A percentile compares a stretch with the other conserved stretches of the same genome.
Evolutionary conservation across 108 stramenopile genomes (phyloP).

Genomic region (Nitzschia sp.): DNA sequence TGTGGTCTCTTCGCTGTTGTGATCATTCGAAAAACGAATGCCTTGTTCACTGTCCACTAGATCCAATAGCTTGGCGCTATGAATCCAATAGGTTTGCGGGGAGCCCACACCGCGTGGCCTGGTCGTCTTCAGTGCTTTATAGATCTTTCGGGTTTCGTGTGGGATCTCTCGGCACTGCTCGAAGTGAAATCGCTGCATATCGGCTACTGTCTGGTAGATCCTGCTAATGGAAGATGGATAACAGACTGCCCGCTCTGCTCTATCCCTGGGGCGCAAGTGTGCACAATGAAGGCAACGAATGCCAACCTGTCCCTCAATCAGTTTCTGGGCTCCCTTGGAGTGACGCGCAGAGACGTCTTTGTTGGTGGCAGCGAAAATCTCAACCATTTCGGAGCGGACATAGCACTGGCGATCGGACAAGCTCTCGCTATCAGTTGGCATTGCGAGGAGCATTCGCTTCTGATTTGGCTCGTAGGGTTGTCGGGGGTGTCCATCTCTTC

Average conservation of each 20-base stretch:
- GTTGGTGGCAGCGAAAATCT: constrained; percentile 77
- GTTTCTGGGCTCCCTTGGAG: constrained; percentile 83
- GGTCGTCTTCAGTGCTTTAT: constrained; percentile 84
- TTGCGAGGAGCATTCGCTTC: constrained; percentile 61
- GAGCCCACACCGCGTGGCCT: constrained; percentile 80
- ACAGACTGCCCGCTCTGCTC: constrained; percentile 86
- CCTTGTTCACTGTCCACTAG: constrained; percentile 76
- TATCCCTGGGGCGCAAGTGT: constrained; percentile 72
- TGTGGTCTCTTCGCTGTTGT: constrained; percentile 19
- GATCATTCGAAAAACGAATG: constrained; percentile 59
- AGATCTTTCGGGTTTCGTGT: constrained; percentile 55
- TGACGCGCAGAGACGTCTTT: constrained; percentile 82
- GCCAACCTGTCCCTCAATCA: constrained; percentile 77
- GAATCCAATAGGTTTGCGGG: constrained; percentile 87
- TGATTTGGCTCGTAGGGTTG: constrained; percentile 23
- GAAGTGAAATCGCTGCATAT: constrained; percentile 92
- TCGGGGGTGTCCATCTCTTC: constrained; percentile 10
- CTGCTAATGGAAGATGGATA: constrained; percentile 84
- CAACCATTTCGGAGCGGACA: constrained; percentile 83
- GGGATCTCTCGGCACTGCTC: constrained; percentile 83
- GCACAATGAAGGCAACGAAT: constrained; percentile 84
- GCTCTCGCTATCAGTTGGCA: constrained; percentile 68
- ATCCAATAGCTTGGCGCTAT: constrained; percentile 76
- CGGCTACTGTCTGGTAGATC: constrained; percentile 88
- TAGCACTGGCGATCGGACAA: constrained; percentile 86